Base-by-base conservation (phyloP, 371 early-diverging fungal genomes). In the Apophysomyces variabilis region DNA sequence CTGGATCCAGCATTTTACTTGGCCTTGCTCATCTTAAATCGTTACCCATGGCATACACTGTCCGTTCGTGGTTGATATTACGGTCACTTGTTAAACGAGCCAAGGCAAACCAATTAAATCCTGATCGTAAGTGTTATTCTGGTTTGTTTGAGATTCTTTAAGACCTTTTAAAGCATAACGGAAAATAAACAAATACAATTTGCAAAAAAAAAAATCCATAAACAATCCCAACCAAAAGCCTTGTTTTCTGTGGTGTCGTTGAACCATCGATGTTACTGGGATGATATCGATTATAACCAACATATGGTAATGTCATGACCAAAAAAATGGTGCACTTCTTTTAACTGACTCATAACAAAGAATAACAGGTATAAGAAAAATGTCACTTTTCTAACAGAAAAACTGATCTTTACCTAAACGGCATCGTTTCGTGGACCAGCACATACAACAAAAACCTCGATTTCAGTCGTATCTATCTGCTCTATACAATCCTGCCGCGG, bases 391-490 rank as follows among this genome's bases (percentile, higher is more conserved):
- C 32, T 26, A 3, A 26, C 3, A 26, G 32, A 26, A 26, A 26
- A 3, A 26, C 32, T 26, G 32, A 26, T 26, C 32, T 26, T 26
- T 3, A 3, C 32, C 3, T 26, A 26, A 26, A 26, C 3, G 32
- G 3, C 3, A 26, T 26, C 32, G 3, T 26, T 26, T 26, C 32
- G 32, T 26, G 3, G 3, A 26, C 32, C 57, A 83, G 83, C 32
- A 82, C 79, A 21, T 87, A 85, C 72, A 83, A 85, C 78, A 87
- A 85, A 64, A 69, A 79, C 50, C 71, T 87, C 57, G 88, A 87
- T 57, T 86, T 77, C 58, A 77, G 77, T 16, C 75, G 88, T 38
- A 82, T 84, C 54, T 74, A 83, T 5, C 63, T 83, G 37, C 70
- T 82, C 13, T 82, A 79, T 32, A 65, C 75, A 0, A 60, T 84